Percentiles rank a stretch among this genome's conserved stretches.
Conservation (phyloP, 129 eudicot genomes). For the Sambucus nigra region DNA sequence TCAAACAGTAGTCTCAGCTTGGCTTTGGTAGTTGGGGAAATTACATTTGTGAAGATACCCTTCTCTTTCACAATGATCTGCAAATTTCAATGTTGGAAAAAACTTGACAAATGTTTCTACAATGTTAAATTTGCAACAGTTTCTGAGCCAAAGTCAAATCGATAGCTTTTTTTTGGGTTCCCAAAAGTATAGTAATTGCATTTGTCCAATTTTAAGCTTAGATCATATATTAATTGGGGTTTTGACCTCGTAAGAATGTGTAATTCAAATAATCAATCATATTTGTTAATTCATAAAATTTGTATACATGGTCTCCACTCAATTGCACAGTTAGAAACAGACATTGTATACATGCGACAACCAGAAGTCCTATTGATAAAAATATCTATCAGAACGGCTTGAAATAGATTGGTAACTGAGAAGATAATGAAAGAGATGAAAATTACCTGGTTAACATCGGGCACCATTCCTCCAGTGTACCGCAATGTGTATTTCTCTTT, state of each 20-base stretch:
- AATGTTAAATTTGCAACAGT: no score
- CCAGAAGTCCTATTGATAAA: no score
- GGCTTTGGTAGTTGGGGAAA: conserved; percentile 83
- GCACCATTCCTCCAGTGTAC: conserved; percentile 99
- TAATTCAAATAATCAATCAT: no score
- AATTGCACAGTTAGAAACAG: no score
- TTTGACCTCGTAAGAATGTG: no score
- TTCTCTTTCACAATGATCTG: conserved; percentile 99
- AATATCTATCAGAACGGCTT: not conserved
- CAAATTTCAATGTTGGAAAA: conserved; percentile 12
- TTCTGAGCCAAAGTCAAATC: not conserved
- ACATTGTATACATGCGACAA: no score
- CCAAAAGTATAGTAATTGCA: no score
- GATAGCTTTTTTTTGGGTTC: not conserved
- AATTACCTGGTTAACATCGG: conserved; percentile 93
- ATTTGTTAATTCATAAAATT: no score
- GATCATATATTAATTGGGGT: no score
- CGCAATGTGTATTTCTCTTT: conserved; percentile 90
- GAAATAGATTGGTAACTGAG: not conserved
- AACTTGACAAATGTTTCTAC: no score
- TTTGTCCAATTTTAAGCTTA: no score
- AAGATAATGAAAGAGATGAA: not conserved
- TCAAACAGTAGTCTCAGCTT: conserved; percentile 91
- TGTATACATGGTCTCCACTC: no score
- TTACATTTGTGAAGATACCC: conserved; percentile 88